Evolutionary conservation across 2,329 filamentous ascomycete genomes (phyloP).

Genomic region (Penicillium sp.): DNA sequence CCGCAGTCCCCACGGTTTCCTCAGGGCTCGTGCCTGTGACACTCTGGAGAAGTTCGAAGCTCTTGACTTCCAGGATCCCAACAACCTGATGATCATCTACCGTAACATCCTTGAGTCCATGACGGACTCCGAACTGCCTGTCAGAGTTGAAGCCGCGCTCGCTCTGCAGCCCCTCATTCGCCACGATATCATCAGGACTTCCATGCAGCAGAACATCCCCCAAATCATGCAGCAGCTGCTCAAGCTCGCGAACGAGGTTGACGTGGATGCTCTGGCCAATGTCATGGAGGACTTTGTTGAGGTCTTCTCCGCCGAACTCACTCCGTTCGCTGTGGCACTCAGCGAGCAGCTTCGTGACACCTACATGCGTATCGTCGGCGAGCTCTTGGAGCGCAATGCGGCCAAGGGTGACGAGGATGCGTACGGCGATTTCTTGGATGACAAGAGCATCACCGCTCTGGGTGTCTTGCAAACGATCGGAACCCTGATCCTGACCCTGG

Average conservation of each 20-base stretch:
- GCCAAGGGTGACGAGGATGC: constrained; percentile 66
- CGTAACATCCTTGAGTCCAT: constrained; percentile 94
- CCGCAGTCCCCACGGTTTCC: constrained; percentile 79
- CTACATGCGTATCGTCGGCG: constrained; percentile 84
- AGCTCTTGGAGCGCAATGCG: constrained; percentile 76
- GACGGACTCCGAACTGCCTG: constrained; percentile 85
- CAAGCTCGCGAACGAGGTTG: constrained; percentile 93
- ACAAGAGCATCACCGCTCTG: constrained; percentile 95
- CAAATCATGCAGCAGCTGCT: constrained; percentile 99
- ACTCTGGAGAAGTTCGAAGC: constrained; percentile 97
- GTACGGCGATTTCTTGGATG: constrained; percentile 85
- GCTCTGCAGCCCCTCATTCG: constrained; percentile 91
- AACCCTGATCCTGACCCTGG: constrained; percentile 87
- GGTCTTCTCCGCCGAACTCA: constrained; percentile 92
- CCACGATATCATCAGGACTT: constrained; percentile 84
- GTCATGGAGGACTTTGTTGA: constrained; percentile 99
- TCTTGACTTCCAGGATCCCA: constrained; percentile 90
- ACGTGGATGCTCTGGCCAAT: constrained; percentile 92
- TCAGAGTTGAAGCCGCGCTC: constrained; percentile 85
- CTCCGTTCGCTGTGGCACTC: constrained; percentile 89
- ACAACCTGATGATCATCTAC: constrained; percentile 93
- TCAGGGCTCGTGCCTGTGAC: constrained; percentile 89
- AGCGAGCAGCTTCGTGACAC: constrained; percentile 94
- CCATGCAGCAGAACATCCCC: constrained; percentile 95
- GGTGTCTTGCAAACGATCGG: constrained; percentile 96